Evolutionary conservation across 345 rosid species (phyloP).

Genomic region (Geranium rotundifolium): DNA sequence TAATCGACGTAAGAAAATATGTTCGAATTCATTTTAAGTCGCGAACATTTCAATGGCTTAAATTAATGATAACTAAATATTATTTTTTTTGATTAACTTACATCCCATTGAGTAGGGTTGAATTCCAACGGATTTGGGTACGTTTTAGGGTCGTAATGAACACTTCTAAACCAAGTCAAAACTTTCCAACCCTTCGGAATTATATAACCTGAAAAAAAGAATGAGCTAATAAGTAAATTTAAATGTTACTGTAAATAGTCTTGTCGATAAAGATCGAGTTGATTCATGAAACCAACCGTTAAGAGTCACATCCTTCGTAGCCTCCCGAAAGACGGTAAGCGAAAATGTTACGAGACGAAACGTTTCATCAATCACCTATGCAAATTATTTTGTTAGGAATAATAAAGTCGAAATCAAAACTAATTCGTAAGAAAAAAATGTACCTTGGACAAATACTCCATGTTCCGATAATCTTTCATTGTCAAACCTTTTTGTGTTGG

Average conservation of each 20-base stretch:
- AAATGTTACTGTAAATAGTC: too few species aligned
- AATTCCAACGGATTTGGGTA: conserved; percentile 58
- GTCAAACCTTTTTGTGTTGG: conserved; percentile 38
- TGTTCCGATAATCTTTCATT: conserved; percentile 57
- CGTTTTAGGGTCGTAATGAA: conserved; percentile 54
- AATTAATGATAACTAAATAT: not conserved
- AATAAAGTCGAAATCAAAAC: too few species aligned
- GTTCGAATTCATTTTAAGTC: too few species aligned
- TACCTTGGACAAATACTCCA: conserved; percentile 70
- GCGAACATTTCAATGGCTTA: not conserved
- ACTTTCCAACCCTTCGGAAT: conserved; percentile 87
- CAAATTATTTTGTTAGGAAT: not conserved
- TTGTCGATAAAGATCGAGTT: too few species aligned
- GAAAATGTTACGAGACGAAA: conserved; percentile 69
- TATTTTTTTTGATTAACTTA: conserved; percentile 14
- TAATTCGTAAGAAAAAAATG: not conserved
- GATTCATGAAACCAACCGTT: conserved; percentile 29
- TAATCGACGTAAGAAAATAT: not conserved
- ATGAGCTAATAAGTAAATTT: too few species aligned
- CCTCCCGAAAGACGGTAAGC: conserved; percentile 64
- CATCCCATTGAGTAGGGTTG: conserved; percentile 88
- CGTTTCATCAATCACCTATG: conserved; percentile 71
- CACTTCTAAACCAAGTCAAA: conserved; percentile 65
- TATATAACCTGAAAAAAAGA: conserved; percentile 37
- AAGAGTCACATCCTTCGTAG: conserved; percentile 43